Base-by-base conservation (phyloP, 768 basidiomycete genomes). In the Gymnopilus junonius region DNA sequence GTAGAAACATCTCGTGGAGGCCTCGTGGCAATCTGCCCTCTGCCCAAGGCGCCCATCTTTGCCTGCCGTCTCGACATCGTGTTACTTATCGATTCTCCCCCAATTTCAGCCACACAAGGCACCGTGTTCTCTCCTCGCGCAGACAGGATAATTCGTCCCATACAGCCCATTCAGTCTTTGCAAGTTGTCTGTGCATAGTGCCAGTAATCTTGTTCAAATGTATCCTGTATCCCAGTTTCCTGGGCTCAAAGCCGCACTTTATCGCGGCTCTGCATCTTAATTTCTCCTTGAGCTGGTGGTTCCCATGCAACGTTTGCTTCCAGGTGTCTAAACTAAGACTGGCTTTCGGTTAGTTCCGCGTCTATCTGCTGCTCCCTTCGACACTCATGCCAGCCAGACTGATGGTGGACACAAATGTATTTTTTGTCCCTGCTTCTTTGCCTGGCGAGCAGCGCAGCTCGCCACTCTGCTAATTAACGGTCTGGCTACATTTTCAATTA, bases 31-130 rank as follows among this genome's bases (percentile, higher is more conserved):
- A 51, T 21, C 51, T 58, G 29, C 64, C 59, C 59, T 61, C 40
- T n/a, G 40, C 59, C 64, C 64, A 65, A 40, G 35, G 59, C 64
- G 59, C 55, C 32, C 59, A 35, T 50, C 55, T 51, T 51, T 48
- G 32, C 55, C 59, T 64, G 42, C 40, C 21, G 42, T 35, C 54
- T 55, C 42, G 40, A 64, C 17, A 42, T 46, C 46, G 39, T 61
- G 42, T 20, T n/a, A 58, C 31, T 56, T 42, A 17, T 57, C 14
- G 37, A 27, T 50, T 34, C 45, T 21, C n/a, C 50, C 14, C 37
- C 31, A 12, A 25, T 14, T 4, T 32, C 17, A 5, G 48, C 11
- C 37, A 27, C 46, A 23, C 58, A 53, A 32, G 20, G 14, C 23
- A 25, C 25, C 23, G 27, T 54, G 29, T 35, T 29, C 10, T 31